Percentiles rank a stretch among this genome's conserved stretches.
Conservation (phyloP, 2,329 filamentous ascomycete genomes). For the Aureobasidium sp. region DNA sequence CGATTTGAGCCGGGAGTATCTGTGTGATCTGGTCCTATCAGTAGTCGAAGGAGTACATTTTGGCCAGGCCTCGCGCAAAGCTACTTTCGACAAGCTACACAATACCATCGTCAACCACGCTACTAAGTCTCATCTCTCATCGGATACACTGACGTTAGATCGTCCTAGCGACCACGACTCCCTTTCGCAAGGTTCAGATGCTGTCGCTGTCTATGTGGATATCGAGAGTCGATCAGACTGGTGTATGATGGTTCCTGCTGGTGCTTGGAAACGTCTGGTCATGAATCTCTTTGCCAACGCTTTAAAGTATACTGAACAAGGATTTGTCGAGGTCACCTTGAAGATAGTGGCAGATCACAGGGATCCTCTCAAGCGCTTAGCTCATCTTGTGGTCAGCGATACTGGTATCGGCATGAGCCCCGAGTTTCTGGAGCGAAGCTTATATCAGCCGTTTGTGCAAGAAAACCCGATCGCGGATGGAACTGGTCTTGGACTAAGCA, state of each 20-base stretch:
- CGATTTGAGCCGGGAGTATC: neutral
- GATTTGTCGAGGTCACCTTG: slow-evolving; percentile 29
- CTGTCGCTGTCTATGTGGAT: slow-evolving; percentile 1
- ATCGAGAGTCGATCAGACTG: slow-evolving; percentile 6
- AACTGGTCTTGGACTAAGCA: slow-evolving; percentile 30
- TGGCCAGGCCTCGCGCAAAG: neutral
- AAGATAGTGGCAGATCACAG: neutral
- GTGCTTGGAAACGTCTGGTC: slow-evolving; percentile 35
- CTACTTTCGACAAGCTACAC: neutral
- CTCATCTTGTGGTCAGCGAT: slow-evolving; percentile 21
- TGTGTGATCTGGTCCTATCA: neutral
- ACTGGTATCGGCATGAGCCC: slow-evolving; percentile 30
- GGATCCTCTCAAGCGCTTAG: neutral
- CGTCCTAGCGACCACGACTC: neutral
- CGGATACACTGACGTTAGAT: neutral
- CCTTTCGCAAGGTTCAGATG: neutral
- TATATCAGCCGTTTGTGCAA: slow-evolving; percentile 29
- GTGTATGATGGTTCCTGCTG: slow-evolving; percentile 3
- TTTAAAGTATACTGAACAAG: slow-evolving; percentile 38
- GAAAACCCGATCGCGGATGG: slow-evolving; percentile 27
- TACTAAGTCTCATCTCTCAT: neutral
- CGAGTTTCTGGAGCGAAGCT: slow-evolving; percentile 23
- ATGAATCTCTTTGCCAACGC: slow-evolving; percentile 42
- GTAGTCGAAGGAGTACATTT: slow-evolving; percentile 9
- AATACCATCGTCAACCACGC: neutral